These are phyloP conservation scores for Chamaecyparis obtusa DNA, from an alignment of 75 land plant species.

Conservation along the genomic window DNA sequence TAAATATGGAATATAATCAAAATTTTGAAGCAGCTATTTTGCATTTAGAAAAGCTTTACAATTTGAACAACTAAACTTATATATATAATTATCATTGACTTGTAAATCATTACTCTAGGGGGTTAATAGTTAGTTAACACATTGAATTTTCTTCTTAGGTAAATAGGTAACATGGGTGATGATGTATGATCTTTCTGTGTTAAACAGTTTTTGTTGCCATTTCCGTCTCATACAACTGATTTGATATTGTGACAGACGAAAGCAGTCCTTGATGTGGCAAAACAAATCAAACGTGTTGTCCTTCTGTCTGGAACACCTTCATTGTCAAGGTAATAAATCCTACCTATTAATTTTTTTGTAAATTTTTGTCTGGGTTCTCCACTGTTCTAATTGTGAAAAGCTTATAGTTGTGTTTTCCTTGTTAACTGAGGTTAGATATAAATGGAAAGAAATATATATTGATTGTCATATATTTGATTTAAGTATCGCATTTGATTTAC, in stretches of 20 bases:
- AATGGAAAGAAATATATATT: background rate
- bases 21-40: too few relatives aligned
- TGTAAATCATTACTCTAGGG: too few relatives aligned
- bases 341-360: background rate
- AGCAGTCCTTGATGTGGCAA: constrained; percentile 70
- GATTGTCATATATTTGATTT: background rate
- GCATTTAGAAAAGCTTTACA: too few relatives aligned
- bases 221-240: too few relatives aligned
- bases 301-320: constrained; percentile 94
- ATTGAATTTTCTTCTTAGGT: background rate
- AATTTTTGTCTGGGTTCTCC: background rate
- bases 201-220: too few relatives aligned
- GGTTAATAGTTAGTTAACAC: background rate
- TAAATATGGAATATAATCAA: too few relatives aligned
- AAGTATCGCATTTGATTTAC: background rate
- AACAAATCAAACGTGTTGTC: constrained; percentile 52
- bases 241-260: constrained; percentile 32
- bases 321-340: constrained; percentile 66
- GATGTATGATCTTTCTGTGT: background rate
- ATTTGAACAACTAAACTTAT: too few relatives aligned
- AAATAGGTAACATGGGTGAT: background rate
- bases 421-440: background rate
- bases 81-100: too few relatives aligned
- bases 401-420: background rate
- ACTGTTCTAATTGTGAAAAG: background rate